These are phyloP conservation scores for Serpula lacrymans DNA, from an alignment of 768 basidiomycete species.

Conservation along the genomic window DNA sequence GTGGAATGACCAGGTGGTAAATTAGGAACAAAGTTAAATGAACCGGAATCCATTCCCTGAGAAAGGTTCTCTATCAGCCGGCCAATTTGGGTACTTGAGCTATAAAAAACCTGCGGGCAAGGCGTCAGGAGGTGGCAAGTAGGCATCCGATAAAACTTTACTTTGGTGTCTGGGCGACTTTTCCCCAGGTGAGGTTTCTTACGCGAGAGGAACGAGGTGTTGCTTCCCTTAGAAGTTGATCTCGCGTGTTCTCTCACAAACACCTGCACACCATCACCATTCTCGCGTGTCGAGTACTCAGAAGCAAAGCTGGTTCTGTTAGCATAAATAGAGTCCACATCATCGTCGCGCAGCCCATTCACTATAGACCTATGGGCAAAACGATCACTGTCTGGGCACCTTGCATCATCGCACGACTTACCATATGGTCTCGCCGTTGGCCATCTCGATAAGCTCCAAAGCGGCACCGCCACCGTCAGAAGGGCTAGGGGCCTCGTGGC, in stretches of 20 bases:
- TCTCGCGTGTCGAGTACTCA: constrained; percentile 56
- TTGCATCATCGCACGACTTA: too few species aligned
- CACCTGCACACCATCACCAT: constrained; percentile 57
- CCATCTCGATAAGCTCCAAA: constrained; percentile 76
- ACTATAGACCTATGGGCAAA: constrained; percentile 60
- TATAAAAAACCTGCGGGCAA: constrained; percentile 27
- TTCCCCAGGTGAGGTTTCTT: constrained; percentile 54
- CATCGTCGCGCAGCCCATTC: constrained; percentile 77
- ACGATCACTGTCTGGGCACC: not conserved
- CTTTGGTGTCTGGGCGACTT: constrained; percentile 81
- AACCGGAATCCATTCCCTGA: constrained; percentile 76
- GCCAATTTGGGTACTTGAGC: constrained; percentile 74
- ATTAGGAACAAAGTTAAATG: constrained; percentile 70
- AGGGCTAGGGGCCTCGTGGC: constrained; percentile 22
- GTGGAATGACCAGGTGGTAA: constrained; percentile 48
- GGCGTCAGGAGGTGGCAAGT: constrained; percentile 6
- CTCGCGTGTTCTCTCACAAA: constrained; percentile 74
- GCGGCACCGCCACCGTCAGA: constrained; percentile 54
- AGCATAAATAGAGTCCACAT: constrained; percentile 64
- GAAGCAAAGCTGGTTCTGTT: constrained; percentile 71
- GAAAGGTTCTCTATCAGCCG: constrained; percentile 82
- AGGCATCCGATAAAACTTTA: constrained; percentile 29
- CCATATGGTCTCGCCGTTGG: constrained; percentile 90
- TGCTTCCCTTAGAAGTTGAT: constrained; percentile 64
- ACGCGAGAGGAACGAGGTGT: constrained; percentile 53